A percentile compares a stretch with the other conserved stretches of the same genome.
Conservation (phyloP, 441 rosid species). For the Pelargonium australe region DNA sequence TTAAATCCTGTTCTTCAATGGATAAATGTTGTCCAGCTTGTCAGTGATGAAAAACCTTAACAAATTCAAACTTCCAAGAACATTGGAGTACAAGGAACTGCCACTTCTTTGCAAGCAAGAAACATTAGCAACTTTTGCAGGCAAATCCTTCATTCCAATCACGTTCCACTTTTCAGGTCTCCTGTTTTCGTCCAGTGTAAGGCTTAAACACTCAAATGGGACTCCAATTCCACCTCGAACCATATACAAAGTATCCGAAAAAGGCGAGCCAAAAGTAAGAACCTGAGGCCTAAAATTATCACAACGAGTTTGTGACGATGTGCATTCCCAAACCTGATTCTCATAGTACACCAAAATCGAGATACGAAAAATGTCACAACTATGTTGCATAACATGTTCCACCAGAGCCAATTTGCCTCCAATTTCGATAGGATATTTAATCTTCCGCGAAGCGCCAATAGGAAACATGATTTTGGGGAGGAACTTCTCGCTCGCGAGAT, state of each 20-base stretch:
- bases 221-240: not conserved
- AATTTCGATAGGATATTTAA: not conserved
- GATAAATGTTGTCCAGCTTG: constrained; percentile 1
- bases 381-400: not conserved
- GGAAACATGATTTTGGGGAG: not conserved
- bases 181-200: too few species aligned
- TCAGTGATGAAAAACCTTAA: not conserved
- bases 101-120: not conserved
- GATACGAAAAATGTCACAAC: not conserved
- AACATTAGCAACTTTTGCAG: not conserved
- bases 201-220: not conserved
- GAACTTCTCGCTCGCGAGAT: not conserved
- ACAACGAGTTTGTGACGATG: too few species aligned
- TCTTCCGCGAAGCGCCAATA: not conserved
- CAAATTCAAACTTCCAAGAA: not conserved
- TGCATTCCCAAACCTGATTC: not conserved
- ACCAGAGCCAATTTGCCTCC: not conserved
- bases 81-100: not conserved
- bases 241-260: not conserved
- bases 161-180: too few species aligned
- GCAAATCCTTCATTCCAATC: too few species aligned
- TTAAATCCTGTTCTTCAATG: not conserved
- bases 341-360: not conserved
- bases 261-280: not conserved
- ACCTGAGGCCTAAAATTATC: not conserved